Conservation (phyloP, 139 green algal species). For the Chlamydomonas sp. region DNA sequence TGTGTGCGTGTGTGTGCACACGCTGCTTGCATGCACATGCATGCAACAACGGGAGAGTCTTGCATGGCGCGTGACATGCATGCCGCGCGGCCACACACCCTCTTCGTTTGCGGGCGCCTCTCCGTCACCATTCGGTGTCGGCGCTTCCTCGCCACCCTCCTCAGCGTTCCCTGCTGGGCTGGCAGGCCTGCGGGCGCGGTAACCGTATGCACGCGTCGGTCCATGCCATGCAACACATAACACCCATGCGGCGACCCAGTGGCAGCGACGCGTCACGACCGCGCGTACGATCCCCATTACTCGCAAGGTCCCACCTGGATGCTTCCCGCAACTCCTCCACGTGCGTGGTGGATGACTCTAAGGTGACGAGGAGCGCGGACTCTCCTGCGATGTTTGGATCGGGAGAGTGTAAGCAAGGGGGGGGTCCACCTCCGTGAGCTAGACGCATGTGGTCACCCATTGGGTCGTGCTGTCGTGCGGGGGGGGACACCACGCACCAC, state of each 20-base stretch:
- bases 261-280: neutral
- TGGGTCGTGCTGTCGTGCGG: neutral
- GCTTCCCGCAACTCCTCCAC: constrained; percentile 36
- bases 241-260: neutral
- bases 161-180: neutral
- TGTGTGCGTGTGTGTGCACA: too few species aligned
- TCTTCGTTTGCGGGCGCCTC: neutral
- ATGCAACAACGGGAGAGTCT: too few species aligned
- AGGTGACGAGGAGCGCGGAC: constrained; percentile 26
- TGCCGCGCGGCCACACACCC: too few species aligned
- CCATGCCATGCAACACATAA: neutral
- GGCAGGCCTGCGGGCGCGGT: constrained; percentile 9
- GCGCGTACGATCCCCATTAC: neutral
- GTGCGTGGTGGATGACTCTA: constrained; percentile 31
- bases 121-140: constrained; percentile 4
- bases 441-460: neutral
- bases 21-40: too few species aligned
- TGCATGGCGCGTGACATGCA: too few species aligned
- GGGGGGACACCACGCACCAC: constrained; percentile 18
- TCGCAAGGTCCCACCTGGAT: constrained; percentile 15
- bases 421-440: neutral
- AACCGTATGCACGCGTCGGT: neutral
- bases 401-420: too few species aligned
- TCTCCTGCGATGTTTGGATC: too few species aligned
- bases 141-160: neutral